Evolutionary conservation across 352 stramenopile species (phyloP).

Genomic region (Albugo laibachii): DNA sequence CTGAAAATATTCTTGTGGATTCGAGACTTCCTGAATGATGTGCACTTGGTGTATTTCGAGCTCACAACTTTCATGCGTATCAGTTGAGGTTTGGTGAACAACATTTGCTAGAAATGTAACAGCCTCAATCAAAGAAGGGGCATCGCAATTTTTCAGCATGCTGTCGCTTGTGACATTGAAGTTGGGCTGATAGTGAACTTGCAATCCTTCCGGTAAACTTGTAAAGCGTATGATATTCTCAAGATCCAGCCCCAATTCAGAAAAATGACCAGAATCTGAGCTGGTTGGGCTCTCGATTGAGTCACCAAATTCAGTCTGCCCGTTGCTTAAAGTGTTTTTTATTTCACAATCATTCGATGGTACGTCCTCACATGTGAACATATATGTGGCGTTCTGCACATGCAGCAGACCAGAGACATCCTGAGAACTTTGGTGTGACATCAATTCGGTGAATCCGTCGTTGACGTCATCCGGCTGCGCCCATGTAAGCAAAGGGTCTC

Average conservation of each 20-base stretch:
- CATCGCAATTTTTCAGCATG: slow-evolving; percentile 8
- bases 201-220: slow-evolving; percentile 49
- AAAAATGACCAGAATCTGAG: slow-evolving; percentile 18
- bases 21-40: slow-evolving; percentile 11
- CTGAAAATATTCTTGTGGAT: slow-evolving; percentile 19
- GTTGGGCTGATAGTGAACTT: slow-evolving; percentile 67
- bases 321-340: not conserved
- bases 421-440: slow-evolving; percentile 1
- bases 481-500: slow-evolving; percentile 47
- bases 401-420: not conserved
- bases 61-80: not conserved
- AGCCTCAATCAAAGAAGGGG: slow-evolving; percentile 19
- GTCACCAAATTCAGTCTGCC: slow-evolving; percentile 17
- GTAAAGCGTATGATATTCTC: slow-evolving; percentile 73
- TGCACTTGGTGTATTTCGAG: not conserved
- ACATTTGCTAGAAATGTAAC: slow-evolving; percentile 36
- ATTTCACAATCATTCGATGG: not conserved
- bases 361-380: not conserved
- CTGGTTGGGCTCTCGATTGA: not conserved
- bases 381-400: not conserved
- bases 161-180: slow-evolving; percentile 18
- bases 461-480: slow-evolving; percentile 33
- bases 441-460: slow-evolving; percentile 32
- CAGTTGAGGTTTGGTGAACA: slow-evolving; percentile 6
- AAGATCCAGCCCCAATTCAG: slow-evolving; percentile 45